phyloP scores from a whole-genome alignment of 2,329 filamentous ascomycete genomes.

The Aspergillus ruber region DNA sequence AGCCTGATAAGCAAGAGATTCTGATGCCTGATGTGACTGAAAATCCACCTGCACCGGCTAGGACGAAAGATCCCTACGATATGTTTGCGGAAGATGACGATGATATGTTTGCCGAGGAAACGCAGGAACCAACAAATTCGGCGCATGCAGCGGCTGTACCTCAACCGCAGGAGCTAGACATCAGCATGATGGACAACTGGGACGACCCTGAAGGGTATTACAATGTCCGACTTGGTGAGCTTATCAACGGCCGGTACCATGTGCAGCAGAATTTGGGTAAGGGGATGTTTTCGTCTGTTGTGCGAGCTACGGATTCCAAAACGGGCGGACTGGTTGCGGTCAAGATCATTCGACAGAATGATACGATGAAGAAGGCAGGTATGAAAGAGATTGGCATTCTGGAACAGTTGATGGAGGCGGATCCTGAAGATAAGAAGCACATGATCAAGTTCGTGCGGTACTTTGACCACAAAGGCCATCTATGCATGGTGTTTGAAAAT shows the following conservation, averaged over 20 bases:
- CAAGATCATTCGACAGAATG: conserved; percentile 97
- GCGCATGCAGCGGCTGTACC: conserved; percentile 45
- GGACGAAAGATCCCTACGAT: conserved; percentile 51
- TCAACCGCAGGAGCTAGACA: conserved; percentile 55
- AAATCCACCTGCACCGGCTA: conserved; percentile 32
- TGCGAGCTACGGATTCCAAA: conserved; percentile 72
- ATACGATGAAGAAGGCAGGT: conserved; percentile 82
- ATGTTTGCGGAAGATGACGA: conserved; percentile 62
- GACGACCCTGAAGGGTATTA: conserved; percentile 96
- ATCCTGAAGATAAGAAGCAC: conserved; percentile 85
- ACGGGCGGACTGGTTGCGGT: conserved; percentile 77
- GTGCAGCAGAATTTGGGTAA: conserved; percentile 81
- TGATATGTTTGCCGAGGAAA: conserved; percentile 87
- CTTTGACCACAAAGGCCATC: conserved; percentile 90
- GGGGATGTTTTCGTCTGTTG: conserved; percentile 96
- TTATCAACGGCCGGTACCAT: conserved; percentile 83
- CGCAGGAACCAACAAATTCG: conserved; percentile 42
- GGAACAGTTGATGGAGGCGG: conserved; percentile 75
- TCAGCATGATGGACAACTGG: conserved; percentile 82
- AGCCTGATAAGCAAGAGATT: conserved; percentile 48
- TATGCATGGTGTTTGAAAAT: conserved; percentile 97
- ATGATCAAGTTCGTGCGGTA: conserved; percentile 78
- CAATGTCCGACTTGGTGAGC: conserved; percentile 84
- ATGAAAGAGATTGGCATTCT: conserved; percentile 92
- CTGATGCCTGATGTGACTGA: conserved; percentile 37